Percentiles rank a stretch among this genome's conserved stretches.
Conservation (phyloP, 176 grass and related monocot genomes). For the Carex myosuroides region DNA sequence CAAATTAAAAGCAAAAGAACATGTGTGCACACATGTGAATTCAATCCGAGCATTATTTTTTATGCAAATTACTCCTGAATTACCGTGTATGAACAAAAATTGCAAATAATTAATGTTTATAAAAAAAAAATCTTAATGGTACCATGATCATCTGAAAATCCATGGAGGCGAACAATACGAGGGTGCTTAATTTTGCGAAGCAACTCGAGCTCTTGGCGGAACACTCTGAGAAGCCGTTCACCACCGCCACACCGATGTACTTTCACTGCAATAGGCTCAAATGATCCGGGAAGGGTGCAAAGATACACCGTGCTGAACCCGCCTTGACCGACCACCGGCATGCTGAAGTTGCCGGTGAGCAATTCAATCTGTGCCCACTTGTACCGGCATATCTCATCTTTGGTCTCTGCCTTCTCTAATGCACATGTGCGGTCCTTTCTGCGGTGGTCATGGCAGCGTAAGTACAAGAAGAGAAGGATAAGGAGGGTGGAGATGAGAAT, state of each 20-base stretch:
- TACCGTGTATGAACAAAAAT: no score
- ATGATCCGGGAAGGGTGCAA: conserved; percentile 12
- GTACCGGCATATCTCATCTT: conserved; percentile 25
- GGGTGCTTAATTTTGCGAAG: conserved; percentile 61
- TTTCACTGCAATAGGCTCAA: conserved; percentile 42
- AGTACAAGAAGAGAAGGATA: conserved; percentile 1
- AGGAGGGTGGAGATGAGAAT: conserved; percentile 1
- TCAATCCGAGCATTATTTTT: no score
- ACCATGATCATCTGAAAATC: conserved; percentile 77
- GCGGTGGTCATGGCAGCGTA: not conserved
- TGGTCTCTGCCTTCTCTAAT: not conserved
- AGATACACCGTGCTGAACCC: conserved; percentile 84
- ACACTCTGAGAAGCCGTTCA: conserved; percentile 39
- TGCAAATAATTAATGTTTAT: not conserved
- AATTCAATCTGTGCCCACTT: conserved; percentile 52
- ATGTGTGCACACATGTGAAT: not conserved
- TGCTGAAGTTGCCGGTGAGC: conserved; percentile 53
- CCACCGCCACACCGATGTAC: conserved; percentile 55
- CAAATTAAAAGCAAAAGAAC: not conserved
- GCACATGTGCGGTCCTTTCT: not conserved
- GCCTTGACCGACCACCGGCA: conserved; percentile 60
- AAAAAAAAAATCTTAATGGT: not conserved
- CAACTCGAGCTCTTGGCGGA: conserved; percentile 75
- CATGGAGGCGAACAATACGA: conserved; percentile 55
- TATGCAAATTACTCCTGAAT: no score